A percentile compares a stretch with the other conserved stretches of the same genome.
These are phyloP conservation scores for Streptanthus diversifolius DNA, from an alignment of 345 rosid genomes.

Conservation along the genomic window DNA sequence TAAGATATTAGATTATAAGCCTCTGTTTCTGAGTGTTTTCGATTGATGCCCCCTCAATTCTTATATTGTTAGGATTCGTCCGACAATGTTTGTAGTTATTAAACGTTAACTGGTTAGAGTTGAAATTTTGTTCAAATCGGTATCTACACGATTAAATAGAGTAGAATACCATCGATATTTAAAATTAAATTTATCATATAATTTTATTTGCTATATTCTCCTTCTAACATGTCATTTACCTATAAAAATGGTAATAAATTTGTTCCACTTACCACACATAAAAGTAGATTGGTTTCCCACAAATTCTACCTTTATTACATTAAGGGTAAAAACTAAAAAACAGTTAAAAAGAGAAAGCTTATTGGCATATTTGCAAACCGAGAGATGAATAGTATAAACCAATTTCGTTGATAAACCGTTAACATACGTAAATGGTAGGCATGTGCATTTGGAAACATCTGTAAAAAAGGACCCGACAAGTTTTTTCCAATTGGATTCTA, in stretches of 20 bases:
- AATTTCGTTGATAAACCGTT: background rate
- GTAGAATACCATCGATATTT: background rate
- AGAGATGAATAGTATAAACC: background rate
- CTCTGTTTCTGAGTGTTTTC: background rate
- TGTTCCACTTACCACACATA: background rate
- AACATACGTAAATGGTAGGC: background rate
- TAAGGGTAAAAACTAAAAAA: background rate
- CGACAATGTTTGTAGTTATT: background rate
- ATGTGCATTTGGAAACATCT: constrained; percentile 16
- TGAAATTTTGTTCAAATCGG: background rate
- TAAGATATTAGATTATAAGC: background rate
- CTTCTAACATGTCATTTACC: background rate
- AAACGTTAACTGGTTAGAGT: background rate
- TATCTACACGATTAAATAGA: background rate
- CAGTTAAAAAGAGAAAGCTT: background rate
- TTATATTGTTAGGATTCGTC: background rate
- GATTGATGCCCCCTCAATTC: background rate
- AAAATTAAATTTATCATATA: background rate
- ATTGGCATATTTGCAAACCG: background rate
- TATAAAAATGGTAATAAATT: background rate
- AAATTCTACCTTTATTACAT: background rate
- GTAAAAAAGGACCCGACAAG: constrained; percentile 12
- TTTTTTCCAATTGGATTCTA: constrained; percentile 8
- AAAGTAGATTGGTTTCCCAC: background rate
- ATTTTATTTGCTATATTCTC: background rate